Base-by-base conservation (phyloP, 345 rosid genomes). In the Acer negundo region DNA sequence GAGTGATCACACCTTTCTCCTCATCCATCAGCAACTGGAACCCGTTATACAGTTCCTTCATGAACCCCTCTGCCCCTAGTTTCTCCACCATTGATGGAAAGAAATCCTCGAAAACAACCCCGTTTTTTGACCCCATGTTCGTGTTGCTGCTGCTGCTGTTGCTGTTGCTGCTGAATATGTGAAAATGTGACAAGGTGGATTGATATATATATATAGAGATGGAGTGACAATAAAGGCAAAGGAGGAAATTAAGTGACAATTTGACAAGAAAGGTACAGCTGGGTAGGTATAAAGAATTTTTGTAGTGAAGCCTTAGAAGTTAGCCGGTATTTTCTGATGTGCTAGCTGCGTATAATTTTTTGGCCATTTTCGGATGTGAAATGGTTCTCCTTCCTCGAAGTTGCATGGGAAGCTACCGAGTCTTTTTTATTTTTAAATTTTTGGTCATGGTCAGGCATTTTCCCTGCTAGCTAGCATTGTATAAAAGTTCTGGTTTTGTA, bases 11-110 rank as follows among this genome's bases (percentile, higher is more conserved):
- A 0, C 86, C 92, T 20, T 82, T 87, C 40, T 83, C 81, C 4
- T 62, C 76, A 17, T 90, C 94, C 83, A 77, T 83, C 84, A 90
- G 20, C 82, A 90, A 47, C 10, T 82, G 80, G 73, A 90, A 90
- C 74, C 94, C 94, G 7, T 84, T 88, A 10, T 55, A 64, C 20
- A 90, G 70, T 87, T 90, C 92, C 65, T 79, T 77, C 88, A 90
- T 90, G 62, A 90, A 83, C 62, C 94, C 94, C 0, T 87, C 88
- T 0, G 88, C 80, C 0, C 94, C 94, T 1, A 90, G 24, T 69
- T 75, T 83, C 76, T 85, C 89, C 63, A 87, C 83, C 94, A 90
- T 90, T 19, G 88, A 80, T 6, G 92, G 90, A 75, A 90, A 90
- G 44, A 69, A 83, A 72, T 88, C 92, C 53, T 90, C 92, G 24